Base-by-base conservation (phyloP, 2,329 filamentous ascomycete genomes). In the Boeremia lycopersici region DNA sequence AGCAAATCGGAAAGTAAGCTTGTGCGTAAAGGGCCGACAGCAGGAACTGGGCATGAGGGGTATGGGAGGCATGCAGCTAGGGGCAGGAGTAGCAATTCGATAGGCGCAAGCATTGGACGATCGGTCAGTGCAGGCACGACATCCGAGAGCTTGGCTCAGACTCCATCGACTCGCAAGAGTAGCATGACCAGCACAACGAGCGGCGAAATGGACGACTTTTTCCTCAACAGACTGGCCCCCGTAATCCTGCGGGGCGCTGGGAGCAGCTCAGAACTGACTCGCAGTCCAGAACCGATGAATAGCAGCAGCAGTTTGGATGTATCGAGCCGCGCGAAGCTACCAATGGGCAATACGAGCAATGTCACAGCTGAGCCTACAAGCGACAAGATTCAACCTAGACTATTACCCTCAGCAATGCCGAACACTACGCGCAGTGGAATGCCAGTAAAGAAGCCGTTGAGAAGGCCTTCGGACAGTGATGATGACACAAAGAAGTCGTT, bases 11-110 rank as follows among this genome's bases (percentile, higher is more conserved):
- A 87, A 8, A 86, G 82, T 59, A 69, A 78, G 7, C 57, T 78
- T 23, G 62, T 62, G 2, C 66, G 89, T 26, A 93, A 91, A 74
- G 93, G 93, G 0, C 93, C 93, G 19, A 86, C 84, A 13, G 93
- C 93, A 35, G 93, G 93, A n/a, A 98, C 93, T 33, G 93, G 93
- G 0, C 92, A 98, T 67, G 93, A 98, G 77, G 89, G 89, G 1
- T 93, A 93, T 66, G 89, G 89, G 0, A 84, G 83, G 51, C 79
- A 90, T 51, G 86, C 86, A 2, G 78, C 81, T 5, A 84, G 86
- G 53, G 83, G 88, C 28, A 84, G 88, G 48, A 91, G 86, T 65
- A 84, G 82, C 55, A 87, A 84, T 65, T 77, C 80, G 17, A 76
- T 81, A 7, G 83, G 79, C 56, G 63, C 78, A 23, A 81, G 77